Evolutionary conservation across 805 yeast genomes (phyloP).

Genomic region (Candida ulmi): DNA sequence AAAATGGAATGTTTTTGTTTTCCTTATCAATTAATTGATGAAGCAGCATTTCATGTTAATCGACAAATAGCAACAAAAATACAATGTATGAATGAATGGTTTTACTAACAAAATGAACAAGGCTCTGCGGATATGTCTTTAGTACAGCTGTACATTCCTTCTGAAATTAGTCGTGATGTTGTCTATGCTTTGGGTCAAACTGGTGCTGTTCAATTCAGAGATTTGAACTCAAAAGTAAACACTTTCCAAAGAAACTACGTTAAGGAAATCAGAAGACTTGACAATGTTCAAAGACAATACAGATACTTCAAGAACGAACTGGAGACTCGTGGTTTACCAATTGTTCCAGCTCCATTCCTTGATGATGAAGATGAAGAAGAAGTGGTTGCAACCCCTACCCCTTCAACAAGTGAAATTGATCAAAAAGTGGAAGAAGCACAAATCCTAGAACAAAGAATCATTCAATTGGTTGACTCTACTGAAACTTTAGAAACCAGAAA

Average conservation of each 20-base stretch:
- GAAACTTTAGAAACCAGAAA: constrained; percentile 56
- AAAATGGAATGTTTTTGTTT: no score
- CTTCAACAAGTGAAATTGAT: constrained; percentile 41
- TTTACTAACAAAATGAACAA: constrained; percentile 1
- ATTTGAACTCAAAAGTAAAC: constrained; percentile 74
- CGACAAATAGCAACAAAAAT: no score
- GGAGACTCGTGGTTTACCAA: constrained; percentile 38
- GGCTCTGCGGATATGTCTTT: constrained; percentile 97
- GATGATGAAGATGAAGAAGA: constrained; percentile 25
- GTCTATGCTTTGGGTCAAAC: constrained; percentile 82
- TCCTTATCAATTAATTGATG: not conserved
- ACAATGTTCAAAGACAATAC: constrained; percentile 82
- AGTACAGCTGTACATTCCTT: constrained; percentile 87
- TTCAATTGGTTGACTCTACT: constrained; percentile 65
- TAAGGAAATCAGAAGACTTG: constrained; percentile 77
- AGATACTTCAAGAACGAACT: constrained; percentile 50
- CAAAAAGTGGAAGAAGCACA: constrained; percentile 63
- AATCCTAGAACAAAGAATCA: constrained; percentile 68
- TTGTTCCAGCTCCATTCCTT: constrained; percentile 21
- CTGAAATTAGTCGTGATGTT: constrained; percentile 83
- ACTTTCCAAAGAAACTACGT: constrained; percentile 91
- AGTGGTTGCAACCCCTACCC: constrained; percentile 15
- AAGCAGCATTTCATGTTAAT: no score
- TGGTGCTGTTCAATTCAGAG: constrained; percentile 85
- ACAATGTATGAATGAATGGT: no score